phyloP scores from a whole-genome alignment of 2,329 filamentous ascomycete species.

The Coniochaeta prunicola region DNA sequence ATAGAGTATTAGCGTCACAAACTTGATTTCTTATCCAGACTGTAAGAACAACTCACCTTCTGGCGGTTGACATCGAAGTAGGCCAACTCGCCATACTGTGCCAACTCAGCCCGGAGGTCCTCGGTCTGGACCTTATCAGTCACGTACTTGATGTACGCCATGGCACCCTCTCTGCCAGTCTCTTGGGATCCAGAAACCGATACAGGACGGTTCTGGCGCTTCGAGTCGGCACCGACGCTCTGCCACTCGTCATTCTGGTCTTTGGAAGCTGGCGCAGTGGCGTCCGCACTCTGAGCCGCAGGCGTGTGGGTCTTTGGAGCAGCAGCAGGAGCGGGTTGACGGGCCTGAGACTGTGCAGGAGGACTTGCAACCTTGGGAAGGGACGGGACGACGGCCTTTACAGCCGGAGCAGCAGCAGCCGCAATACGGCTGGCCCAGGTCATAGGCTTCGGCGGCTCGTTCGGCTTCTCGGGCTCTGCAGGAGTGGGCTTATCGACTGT shows the following conservation, averaged over 20 bases:
- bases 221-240: slow-evolving; percentile 75
- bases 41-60: slow-evolving; percentile 55
- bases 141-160: slow-evolving; percentile 94
- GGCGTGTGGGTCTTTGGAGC: slow-evolving; percentile 22
- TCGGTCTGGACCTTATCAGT: slow-evolving; percentile 77
- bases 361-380: slow-evolving; percentile 51
- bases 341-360: slow-evolving; percentile 42
- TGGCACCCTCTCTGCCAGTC: slow-evolving; percentile 56
- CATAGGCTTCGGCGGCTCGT: slow-evolving; percentile 51
- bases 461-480: slow-evolving; percentile 37
- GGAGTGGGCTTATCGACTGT: slow-evolving; percentile 29
- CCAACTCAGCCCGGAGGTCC: slow-evolving; percentile 63
- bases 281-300: slow-evolving; percentile 28
- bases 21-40: background rate
- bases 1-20: slow-evolving; percentile 15
- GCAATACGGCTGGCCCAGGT: slow-evolving; percentile 68
- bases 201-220: slow-evolving; percentile 72
- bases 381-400: slow-evolving; percentile 40
- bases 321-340: slow-evolving; percentile 32
- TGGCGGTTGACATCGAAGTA: slow-evolving; percentile 73
- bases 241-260: slow-evolving; percentile 72
- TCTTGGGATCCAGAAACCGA: slow-evolving; percentile 53
- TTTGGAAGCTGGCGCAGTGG: slow-evolving; percentile 30
- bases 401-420: slow-evolving; percentile 47
- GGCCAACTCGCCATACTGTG: slow-evolving; percentile 62